Percentiles rank a stretch among this genome's conserved stretches.
Conservation (phyloP, 2,329 filamentous ascomycete species). For the Chrysoporthe deuterocubensis region DNA sequence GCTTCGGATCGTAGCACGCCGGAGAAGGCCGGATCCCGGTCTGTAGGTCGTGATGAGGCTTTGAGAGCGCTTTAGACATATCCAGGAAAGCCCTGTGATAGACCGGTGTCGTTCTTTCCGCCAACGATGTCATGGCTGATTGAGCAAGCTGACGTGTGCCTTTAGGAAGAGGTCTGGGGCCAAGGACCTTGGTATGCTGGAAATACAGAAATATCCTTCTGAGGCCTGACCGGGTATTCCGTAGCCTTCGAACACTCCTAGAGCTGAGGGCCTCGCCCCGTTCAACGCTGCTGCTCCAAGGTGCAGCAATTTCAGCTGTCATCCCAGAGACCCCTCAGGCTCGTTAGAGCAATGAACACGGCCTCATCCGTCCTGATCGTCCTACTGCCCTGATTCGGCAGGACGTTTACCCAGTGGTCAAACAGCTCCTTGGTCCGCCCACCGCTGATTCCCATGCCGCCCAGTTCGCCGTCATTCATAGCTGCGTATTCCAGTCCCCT, state of each 20-base stretch:
- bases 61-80: not conserved
- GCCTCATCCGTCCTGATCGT: conserved; percentile 86
- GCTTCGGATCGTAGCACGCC: not conserved
- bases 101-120: not conserved
- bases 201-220: too few relatives aligned
- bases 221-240: not conserved
- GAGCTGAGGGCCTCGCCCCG: not conserved
- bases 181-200: not conserved
- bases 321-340: conserved; percentile 64
- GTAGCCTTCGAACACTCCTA: not conserved
- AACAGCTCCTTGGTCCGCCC: conserved; percentile 72
- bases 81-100: not conserved
- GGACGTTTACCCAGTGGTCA: conserved; percentile 82
- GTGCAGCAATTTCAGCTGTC: conserved; percentile 30
- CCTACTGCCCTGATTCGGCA: conserved; percentile 79
- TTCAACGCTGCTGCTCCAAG: not conserved
- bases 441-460: conserved; percentile 65
- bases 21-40: not conserved
- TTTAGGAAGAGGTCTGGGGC: not conserved
- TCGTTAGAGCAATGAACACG: conserved; percentile 74
- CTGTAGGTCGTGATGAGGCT: not conserved
- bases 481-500: conserved; percentile 79
- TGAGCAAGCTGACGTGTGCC: not conserved
- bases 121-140: not conserved
- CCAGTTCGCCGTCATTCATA: conserved; percentile 59